A percentile compares a stretch with the other conserved stretches of the same genome.
Conservation (phyloP, 305 asterid species). For the Ilex paraguariensis region DNA sequence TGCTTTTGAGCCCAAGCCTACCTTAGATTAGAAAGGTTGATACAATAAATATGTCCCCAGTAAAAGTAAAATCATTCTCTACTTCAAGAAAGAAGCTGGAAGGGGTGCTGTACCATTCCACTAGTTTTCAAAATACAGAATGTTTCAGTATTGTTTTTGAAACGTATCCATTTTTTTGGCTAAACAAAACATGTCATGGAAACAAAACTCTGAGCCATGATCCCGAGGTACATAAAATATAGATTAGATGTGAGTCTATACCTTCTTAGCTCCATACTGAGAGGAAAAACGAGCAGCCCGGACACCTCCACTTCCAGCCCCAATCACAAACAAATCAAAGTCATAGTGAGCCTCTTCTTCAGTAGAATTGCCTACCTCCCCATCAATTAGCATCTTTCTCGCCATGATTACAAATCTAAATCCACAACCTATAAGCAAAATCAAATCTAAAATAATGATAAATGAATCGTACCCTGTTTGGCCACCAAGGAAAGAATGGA, state of each 20-base stretch:
- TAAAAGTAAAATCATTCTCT: too few species aligned
- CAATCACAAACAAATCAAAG: slow-evolving; percentile 89
- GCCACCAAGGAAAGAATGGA: slow-evolving; percentile 4
- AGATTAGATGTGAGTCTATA: too few species aligned
- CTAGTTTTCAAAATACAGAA: too few species aligned
- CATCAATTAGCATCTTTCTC: slow-evolving; percentile 89
- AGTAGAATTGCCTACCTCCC: slow-evolving; percentile 41
- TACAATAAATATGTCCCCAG: too few species aligned
- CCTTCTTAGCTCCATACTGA: slow-evolving; percentile 84
- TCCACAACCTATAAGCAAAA: slow-evolving; percentile 15
- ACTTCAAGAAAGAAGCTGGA: too few species aligned
- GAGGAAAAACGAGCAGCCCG: slow-evolving; percentile 91
- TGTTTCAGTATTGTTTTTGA: too few species aligned
- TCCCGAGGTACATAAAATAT: background rate
- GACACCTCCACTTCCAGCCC: slow-evolving; percentile 99
- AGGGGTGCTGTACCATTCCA: too few species aligned
- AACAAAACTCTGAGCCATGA: too few species aligned
- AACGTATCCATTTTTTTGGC: too few species aligned
- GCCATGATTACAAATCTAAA: slow-evolving; percentile 54
- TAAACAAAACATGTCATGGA: too few species aligned
- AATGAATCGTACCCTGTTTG: slow-evolving; percentile 1
- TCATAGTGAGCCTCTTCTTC: slow-evolving; percentile 56
- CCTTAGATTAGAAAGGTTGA: too few species aligned
- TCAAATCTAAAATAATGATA: slow-evolving; percentile 9
- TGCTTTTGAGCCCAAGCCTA: too few species aligned